Evolutionary conservation across 768 basidiomycete species (phyloP).

Genomic region (Suillus subalutaceus): DNA sequence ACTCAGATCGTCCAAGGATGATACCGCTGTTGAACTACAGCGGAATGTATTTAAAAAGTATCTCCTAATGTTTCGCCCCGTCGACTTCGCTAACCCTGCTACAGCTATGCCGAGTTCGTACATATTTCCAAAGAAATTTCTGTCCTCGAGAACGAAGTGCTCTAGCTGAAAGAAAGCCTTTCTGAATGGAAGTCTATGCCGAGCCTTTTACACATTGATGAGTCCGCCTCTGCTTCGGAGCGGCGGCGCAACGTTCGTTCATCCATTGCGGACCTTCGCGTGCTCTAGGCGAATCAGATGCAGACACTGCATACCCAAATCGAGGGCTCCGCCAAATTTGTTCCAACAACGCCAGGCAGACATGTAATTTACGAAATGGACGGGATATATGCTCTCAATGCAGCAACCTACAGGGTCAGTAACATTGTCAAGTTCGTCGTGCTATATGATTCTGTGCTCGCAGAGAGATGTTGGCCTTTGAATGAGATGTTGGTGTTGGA

Average conservation of each 20-base stretch:
- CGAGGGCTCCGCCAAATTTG: slow-evolving; percentile 94
- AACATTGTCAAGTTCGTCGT: slow-evolving; percentile 89
- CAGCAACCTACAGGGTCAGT: slow-evolving; percentile 93
- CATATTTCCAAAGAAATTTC: slow-evolving; percentile 96
- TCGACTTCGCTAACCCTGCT: slow-evolving; percentile 14
- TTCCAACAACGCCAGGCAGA: slow-evolving; percentile 87
- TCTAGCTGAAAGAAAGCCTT: slow-evolving; percentile 92
- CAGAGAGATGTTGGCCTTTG: too few species aligned
- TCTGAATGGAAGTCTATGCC: slow-evolving; percentile 98
- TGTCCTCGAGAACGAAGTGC: slow-evolving; percentile 95
- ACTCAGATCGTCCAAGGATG: slow-evolving; percentile 67
- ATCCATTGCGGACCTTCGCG: slow-evolving; percentile 92
- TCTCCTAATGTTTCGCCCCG: neutral
- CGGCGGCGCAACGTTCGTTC: slow-evolving; percentile 73
- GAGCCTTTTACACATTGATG: slow-evolving; percentile 87
- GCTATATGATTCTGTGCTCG: slow-evolving; percentile 88
- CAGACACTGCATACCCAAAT: slow-evolving; percentile 87
- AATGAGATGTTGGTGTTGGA: slow-evolving; percentile 94
- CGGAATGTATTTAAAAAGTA: slow-evolving; percentile 95
- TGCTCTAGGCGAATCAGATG: slow-evolving; percentile 94
- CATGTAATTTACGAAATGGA: slow-evolving; percentile 90
- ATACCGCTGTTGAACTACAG: slow-evolving; percentile 81
- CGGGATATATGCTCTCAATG: slow-evolving; percentile 80
- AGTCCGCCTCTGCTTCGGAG: slow-evolving; percentile 67
- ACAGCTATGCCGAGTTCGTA: slow-evolving; percentile 95